These are phyloP conservation scores for Lachnellula cervina DNA, from an alignment of 2,329 filamentous ascomycete genomes.

Conservation along the genomic window DNA sequence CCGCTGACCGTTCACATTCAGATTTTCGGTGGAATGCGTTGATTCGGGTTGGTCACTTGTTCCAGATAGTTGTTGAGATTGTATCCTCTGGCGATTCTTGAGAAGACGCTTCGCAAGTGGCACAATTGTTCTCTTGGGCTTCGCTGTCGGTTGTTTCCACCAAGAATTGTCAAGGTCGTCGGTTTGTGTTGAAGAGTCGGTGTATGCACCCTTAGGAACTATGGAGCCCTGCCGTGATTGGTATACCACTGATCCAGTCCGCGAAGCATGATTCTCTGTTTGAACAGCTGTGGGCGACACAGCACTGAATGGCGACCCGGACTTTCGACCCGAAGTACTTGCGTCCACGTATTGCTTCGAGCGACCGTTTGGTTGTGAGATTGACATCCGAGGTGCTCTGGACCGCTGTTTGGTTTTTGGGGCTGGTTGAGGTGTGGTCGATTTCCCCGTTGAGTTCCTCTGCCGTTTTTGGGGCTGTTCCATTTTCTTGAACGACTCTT, in stretches of 20 bases:
- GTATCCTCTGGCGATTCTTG: conserved; percentile 25
- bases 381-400: conserved; percentile 21
- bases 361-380: conserved; percentile 21
- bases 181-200: conserved; percentile 29
- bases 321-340: conserved; percentile 28
- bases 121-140: conserved; percentile 23
- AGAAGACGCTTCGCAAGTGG: conserved; percentile 28
- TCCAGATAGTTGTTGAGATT: conserved; percentile 16
- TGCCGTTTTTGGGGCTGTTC: conserved; percentile 55
- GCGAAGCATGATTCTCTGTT: conserved; percentile 11
- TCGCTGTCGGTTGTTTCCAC: conserved; percentile 23
- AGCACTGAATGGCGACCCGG: conserved; percentile 27
- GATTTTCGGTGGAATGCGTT: conserved; percentile 9
- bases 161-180: conserved; percentile 30
- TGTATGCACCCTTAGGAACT: conserved; percentile 23
- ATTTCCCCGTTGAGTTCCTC: conserved; percentile 36
- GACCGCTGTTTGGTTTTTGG: conserved; percentile 31
- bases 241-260: conserved; percentile 10
- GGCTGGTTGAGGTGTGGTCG: conserved; percentile 19
- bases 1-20: conserved; percentile 5
- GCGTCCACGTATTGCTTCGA: conserved; percentile 28
- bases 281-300: conserved; percentile 24
- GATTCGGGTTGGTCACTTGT: conserved; percentile 4
- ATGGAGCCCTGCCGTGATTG: conserved; percentile 23
- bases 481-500: conserved; percentile 60